Evolutionary conservation across 441 rosid species (phyloP).

Genomic region (Euphorbia celastroides): DNA sequence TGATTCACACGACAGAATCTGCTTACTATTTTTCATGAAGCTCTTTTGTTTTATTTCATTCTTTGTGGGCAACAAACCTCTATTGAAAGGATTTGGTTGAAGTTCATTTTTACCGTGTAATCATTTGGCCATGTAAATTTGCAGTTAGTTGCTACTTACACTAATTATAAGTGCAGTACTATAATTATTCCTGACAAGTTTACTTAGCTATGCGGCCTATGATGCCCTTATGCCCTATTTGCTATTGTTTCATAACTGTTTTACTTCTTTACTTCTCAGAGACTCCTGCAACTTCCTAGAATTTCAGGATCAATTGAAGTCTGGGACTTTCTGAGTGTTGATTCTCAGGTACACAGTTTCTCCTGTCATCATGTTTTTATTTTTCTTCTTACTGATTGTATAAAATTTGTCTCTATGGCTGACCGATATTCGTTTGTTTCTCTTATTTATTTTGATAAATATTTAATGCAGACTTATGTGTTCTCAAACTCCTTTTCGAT

Average conservation of each 20-base stretch:
- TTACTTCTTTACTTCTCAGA: conserved; percentile 16
- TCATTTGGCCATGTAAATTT: not conserved
- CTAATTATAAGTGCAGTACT: too few species aligned
- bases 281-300: conserved; percentile 62
- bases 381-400: not conserved
- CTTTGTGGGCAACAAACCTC: not conserved
- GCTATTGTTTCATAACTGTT: conserved; percentile 8
- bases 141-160: not conserved
- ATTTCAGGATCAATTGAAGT: conserved; percentile 97
- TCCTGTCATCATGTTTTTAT: not conserved
- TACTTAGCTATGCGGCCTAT: not conserved
- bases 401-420: not conserved
- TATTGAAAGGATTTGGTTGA: not conserved
- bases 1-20: not conserved
- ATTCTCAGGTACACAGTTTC: conserved; percentile 78
- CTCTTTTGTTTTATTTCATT: not conserved
- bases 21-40: not conserved
- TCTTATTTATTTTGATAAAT: conserved; percentile 24
- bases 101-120: not conserved
- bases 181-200: not conserved
- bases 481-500: conserved; percentile 96
- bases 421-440: conserved; percentile 4
- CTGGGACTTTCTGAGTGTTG: conserved; percentile 98
- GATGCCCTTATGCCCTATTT: conserved; percentile 10
- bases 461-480: conserved; percentile 76